Percentiles rank a stretch among this genome's conserved stretches.
These are phyloP conservation scores for Micractinium conductrix DNA, from an alignment of 139 green algal genomes.

Conservation along the genomic window DNA sequence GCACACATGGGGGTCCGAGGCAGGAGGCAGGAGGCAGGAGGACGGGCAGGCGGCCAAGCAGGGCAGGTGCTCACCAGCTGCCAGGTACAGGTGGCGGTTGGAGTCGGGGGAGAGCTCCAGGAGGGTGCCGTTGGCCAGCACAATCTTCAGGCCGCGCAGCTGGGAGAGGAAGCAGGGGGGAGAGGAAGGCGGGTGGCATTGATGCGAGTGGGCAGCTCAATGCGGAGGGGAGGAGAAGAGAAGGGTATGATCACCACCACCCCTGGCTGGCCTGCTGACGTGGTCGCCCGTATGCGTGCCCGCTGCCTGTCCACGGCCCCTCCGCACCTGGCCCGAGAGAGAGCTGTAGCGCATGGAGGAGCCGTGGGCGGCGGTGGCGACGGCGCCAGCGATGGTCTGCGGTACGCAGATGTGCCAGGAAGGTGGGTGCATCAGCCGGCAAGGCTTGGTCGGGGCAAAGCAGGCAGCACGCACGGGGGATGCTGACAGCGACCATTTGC, in stretches of 20 bases:
- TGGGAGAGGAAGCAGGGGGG: conserved; percentile 11
- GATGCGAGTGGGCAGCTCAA: too few species aligned
- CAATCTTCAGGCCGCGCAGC: conserved; percentile 61
- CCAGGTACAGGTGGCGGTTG: conserved; percentile 69
- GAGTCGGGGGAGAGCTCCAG: conserved; percentile 56
- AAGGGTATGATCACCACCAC: too few species aligned
- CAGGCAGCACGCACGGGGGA: not conserved
- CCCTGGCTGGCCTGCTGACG: too few species aligned
- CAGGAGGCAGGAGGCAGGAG: too few species aligned
- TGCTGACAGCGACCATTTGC: too few species aligned
- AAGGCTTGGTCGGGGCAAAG: not conserved
- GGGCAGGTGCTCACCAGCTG: conserved; percentile 7
- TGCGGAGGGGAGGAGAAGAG: too few species aligned
- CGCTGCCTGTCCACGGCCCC: too few species aligned
- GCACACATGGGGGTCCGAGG: too few species aligned
- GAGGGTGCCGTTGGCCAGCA: conserved; percentile 81
- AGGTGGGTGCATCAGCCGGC: not conserved
- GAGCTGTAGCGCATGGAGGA: conserved; percentile 64
- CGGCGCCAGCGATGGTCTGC: conserved; percentile 86
- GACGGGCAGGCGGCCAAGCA: too few species aligned
- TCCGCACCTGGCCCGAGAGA: conserved; percentile 75
- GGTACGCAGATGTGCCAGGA: too few species aligned
- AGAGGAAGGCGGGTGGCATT: too few species aligned
- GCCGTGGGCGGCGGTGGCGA: conserved; percentile 86
- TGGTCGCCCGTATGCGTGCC: too few species aligned